A percentile compares a stretch with the other conserved stretches of the same genome.
Conservation (phyloP, 495 filamentous ascomycete genomes). For the Trichoderma reesei region DNA sequence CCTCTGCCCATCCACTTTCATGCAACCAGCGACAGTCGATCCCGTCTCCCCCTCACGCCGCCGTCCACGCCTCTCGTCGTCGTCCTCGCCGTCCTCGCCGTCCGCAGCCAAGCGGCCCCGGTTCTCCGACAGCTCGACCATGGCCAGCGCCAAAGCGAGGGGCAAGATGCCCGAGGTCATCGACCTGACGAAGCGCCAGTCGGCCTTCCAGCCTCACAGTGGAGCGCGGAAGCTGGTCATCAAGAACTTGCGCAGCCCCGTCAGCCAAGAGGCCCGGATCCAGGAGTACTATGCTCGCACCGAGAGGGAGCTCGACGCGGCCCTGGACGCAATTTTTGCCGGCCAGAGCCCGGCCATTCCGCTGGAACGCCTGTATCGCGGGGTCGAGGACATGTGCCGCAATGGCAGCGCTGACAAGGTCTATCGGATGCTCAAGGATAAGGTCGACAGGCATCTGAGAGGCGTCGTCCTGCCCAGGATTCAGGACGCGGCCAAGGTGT, state of each 20-base stretch:
- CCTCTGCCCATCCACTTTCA: neutral
- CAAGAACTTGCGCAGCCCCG: conserved; percentile 67
- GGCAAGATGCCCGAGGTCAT: conserved; percentile 33
- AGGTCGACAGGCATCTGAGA: conserved; percentile 53
- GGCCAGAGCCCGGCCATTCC: conserved; percentile 52
- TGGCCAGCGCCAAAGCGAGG: conserved; percentile 26
- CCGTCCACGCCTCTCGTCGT: conserved; percentile 3
- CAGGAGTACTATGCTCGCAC: conserved; percentile 61
- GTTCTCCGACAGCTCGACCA: conserved; percentile 9
- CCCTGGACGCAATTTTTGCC: conserved; percentile 62
- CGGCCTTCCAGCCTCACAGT: conserved; percentile 42
- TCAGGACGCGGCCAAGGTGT: conserved; percentile 31
- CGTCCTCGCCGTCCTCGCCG: neutral
- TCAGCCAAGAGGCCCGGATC: conserved; percentile 22
- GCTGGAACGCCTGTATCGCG: conserved; percentile 79
- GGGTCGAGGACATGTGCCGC: conserved; percentile 81
- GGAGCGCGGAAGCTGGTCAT: conserved; percentile 77
- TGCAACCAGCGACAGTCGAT: conserved; percentile 9
- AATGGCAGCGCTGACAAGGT: conserved; percentile 58
- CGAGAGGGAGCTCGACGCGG: conserved; percentile 60
- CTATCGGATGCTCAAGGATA: conserved; percentile 48
- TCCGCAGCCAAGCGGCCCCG: neutral
- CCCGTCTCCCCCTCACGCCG: conserved; percentile 6
- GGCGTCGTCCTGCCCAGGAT: conserved; percentile 45
- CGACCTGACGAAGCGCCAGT: conserved; percentile 25